Evolutionary conservation across 495 filamentous ascomycete species (phyloP).

Genomic region (Aspergillus sparsus): DNA sequence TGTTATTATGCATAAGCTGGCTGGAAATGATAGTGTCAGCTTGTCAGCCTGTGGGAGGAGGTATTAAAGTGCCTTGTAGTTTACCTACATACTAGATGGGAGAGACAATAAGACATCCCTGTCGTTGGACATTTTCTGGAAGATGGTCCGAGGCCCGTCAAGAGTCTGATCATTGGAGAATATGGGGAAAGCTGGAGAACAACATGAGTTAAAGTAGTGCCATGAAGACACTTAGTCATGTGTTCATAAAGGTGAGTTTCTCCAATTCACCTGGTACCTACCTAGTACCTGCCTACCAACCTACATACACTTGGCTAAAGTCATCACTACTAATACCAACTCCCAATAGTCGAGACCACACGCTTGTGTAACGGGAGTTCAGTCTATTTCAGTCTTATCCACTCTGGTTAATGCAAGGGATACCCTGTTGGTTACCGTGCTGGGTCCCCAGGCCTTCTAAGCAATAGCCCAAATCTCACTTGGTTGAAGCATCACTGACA

Average conservation of each 20-base stretch:
- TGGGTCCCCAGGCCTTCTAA: neutral
- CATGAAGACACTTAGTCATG: no score
- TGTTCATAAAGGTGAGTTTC: neutral
- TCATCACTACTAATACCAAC: neutral
- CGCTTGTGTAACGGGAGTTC: neutral
- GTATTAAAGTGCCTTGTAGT: neutral
- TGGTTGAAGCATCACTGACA: neutral
- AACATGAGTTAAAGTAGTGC: no score
- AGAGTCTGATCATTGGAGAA: neutral
- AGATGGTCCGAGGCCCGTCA: no score
- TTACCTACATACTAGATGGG: no score
- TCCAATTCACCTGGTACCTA: no score
- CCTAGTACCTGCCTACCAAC: no score
- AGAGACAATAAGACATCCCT: no score
- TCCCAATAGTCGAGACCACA: neutral
- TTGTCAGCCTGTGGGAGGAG: neutral
- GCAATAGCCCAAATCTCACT: neutral
- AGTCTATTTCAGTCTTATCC: neutral
- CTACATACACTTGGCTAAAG: neutral
- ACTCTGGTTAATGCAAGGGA: slow-evolving; percentile 4
- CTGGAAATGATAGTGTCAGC: neutral
- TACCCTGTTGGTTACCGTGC: neutral
- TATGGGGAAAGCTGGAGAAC: neutral
- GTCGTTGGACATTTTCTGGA: no score
- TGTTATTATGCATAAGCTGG: neutral